Base-by-base conservation (phyloP, 345 rosid species). In the Excoecaria cochinchinensis region DNA sequence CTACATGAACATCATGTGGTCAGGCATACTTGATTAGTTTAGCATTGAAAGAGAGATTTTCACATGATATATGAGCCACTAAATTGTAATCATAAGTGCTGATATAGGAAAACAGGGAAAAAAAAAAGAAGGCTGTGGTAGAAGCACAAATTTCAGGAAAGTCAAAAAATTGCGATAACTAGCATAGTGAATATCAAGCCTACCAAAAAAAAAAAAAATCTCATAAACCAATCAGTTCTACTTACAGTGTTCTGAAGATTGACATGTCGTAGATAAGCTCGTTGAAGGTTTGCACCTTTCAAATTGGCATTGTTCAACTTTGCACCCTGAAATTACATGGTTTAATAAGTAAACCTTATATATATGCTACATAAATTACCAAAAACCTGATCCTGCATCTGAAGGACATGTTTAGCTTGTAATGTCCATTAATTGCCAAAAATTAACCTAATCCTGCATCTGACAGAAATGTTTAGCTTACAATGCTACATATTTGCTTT, bases 231-330 rank as follows among this genome's bases (percentile, higher is more conserved):
- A 64, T 21, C 57, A n/a, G 9, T 52, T 67, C 62, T 73, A 83
- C 99, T 83, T 82, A 91, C 99, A 7, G 99, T 84, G 65, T 91
- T 92, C 73, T 87, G 87, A 59, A 95, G 95, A 81, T 91, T 91
- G 77, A 95, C 97, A 72, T 88, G 90, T 60, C 94, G 89, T 71
- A 95, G 76, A 82, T 91, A 95, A 67, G 97, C 95, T 77, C 99
- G 84, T 76, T 91, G 97, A 72, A 92, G 97, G 84, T 95, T 95
- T 73, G 97, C 99, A 53, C 92, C 92, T 80, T 83, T 92, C 71
- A 95, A 71, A 77, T 92, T 95, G 69, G 99, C 97, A 84, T 90
- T 89, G 57, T 65, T 88, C 84, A 95, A 80, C 83, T 88, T 92
- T 74, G 93, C 99, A 83, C 97, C 97, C 99, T 95, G 89, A 74